A percentile compares a stretch with the other conserved stretches of the same genome.
Evolutionary conservation across 139 green algal species (phyloP).

Genomic region (Eudorina sp.): DNA sequence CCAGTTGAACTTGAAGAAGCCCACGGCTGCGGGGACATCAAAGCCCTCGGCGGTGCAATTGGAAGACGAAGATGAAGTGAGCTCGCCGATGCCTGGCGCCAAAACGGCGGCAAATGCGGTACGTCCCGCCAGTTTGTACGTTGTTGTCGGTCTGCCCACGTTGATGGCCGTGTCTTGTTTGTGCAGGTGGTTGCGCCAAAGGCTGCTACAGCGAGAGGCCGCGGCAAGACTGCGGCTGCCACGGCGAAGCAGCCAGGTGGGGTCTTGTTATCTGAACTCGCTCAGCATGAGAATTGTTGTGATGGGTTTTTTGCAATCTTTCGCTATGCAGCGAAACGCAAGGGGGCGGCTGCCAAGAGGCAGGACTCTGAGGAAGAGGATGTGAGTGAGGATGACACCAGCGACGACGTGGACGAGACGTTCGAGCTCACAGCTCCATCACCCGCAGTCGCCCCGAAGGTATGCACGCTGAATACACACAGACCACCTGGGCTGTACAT

Average conservation of each 20-base stretch:
- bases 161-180: too few species aligned
- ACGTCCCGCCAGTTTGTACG: too few species aligned
- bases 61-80: slow-evolving; percentile 24
- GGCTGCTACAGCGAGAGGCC: background rate
- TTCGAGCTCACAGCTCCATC: slow-evolving; percentile 69
- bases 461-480: background rate
- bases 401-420: slow-evolving; percentile 61
- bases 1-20: slow-evolving; percentile 13
- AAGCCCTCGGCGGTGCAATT: background rate
- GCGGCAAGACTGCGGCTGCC: background rate
- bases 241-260: background rate
- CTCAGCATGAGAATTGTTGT: background rate
- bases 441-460: slow-evolving; percentile 62
- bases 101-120: slow-evolving; percentile 56
- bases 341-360: slow-evolving; percentile 18
- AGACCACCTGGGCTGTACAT: too few species aligned
- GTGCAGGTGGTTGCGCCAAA: slow-evolving; percentile 1
- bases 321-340: slow-evolving; percentile 31
- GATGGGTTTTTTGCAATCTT: background rate
- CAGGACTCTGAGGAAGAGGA: slow-evolving; percentile 26
- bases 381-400: background rate
- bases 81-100: slow-evolving; percentile 33
- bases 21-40: background rate
- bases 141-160: too few species aligned
- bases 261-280: background rate